Conservation (phyloP, 192 early-diverging fungal species). For the Funneliformis geosporum region DNA sequence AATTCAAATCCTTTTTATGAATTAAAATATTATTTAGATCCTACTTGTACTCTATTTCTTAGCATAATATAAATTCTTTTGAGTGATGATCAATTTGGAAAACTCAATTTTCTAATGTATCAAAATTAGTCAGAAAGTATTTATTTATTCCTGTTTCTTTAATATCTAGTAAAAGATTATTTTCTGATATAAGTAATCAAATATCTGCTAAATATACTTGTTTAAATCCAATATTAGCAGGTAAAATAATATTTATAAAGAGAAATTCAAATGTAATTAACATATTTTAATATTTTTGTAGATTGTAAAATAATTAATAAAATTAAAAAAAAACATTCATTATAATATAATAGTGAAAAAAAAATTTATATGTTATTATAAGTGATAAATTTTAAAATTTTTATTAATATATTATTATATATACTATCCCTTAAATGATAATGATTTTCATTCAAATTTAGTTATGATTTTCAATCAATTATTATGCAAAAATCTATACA, state of each 20-base stretch:
- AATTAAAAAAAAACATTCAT: too few species aligned
- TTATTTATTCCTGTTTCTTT: not conserved
- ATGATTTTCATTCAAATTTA: too few species aligned
- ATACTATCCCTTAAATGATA: too few species aligned
- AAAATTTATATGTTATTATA: too few species aligned
- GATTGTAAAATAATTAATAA: too few species aligned
- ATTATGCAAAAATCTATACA: too few species aligned
- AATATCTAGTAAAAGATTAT: not conserved
- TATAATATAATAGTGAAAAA: too few species aligned
- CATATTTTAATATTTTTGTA: too few species aligned
- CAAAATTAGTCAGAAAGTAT: slow-evolving; percentile 6
- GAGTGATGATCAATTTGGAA: not conserved
- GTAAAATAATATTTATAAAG: slow-evolving; percentile 14
- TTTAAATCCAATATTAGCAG: not conserved
- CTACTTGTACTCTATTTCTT: not conserved
- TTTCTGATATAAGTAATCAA: not conserved
- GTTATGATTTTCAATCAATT: too few species aligned
- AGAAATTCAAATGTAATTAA: not conserved
- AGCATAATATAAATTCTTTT: not conserved
- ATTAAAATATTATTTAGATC: not conserved
- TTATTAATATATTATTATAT: too few species aligned
- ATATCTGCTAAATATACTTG: not conserved
- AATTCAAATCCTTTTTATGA: too few species aligned
- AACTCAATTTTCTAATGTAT: not conserved
- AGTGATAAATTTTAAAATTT: too few species aligned